A percentile compares a stretch with the other conserved stretches of the same genome.
Conservation (phyloP, 352 stramenopile species). For the Pythium dissimile region DNA sequence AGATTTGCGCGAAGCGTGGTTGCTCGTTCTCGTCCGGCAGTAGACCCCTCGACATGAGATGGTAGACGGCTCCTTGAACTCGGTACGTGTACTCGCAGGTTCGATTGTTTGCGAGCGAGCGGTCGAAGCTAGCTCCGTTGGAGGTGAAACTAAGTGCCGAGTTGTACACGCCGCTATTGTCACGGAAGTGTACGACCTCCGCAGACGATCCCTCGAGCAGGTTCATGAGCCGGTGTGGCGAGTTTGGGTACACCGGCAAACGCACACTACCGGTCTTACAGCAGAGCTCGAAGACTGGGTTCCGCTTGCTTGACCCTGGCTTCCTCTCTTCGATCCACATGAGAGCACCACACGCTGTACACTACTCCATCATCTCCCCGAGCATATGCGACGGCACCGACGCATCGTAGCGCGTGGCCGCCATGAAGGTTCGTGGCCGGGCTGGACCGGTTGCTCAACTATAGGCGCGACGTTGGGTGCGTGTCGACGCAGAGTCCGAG, state of each 20-base stretch:
- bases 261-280: not conserved
- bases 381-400: not conserved
- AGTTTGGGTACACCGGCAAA: not conserved
- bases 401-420: not conserved
- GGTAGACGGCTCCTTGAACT: conserved; percentile 4
- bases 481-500: not conserved
- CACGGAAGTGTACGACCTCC: not conserved
- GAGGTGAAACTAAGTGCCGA: conserved; percentile 15
- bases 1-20: conserved; percentile 13
- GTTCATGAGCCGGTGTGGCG: not conserved
- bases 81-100: conserved; percentile 5
- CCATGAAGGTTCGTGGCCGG: not conserved
- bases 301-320: conserved; percentile 3
- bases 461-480: not conserved
- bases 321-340: conserved; percentile 12
- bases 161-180: conserved; percentile 1
- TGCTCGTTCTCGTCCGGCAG: not conserved
- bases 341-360: not conserved
- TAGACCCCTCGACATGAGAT: conserved; percentile 3
- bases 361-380: not conserved
- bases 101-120: not conserved
- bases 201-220: not conserved
- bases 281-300: conserved; percentile 3
- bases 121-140: conserved; percentile 5
- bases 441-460: not conserved